Evolutionary conservation across 148 eudicot species (phyloP).

Genomic region (Arctostaphylos glauca): DNA sequence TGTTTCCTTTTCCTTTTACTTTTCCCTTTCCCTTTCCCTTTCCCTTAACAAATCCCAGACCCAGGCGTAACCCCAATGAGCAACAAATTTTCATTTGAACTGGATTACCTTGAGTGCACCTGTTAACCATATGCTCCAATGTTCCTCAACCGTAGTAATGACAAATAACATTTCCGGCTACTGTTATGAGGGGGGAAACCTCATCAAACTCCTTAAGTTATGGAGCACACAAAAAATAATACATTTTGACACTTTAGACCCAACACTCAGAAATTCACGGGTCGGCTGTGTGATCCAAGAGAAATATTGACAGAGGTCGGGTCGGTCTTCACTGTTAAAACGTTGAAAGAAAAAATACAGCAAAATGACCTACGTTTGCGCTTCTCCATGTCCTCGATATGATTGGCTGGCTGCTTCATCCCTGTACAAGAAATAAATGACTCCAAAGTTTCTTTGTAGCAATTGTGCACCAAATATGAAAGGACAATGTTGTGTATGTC

Average conservation of each 20-base stretch:
- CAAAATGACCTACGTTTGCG: slow-evolving; percentile 57
- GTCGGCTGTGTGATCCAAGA: not conserved
- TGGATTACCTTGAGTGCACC: too few species aligned
- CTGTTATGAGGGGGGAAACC: not conserved
- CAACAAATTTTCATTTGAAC: too few species aligned
- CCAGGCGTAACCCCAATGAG: not conserved
- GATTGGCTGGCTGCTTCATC: slow-evolving; percentile 48
- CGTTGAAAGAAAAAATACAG: not conserved
- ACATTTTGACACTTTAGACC: not conserved
- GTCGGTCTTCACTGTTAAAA: not conserved
- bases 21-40: not conserved
- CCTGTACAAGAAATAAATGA: slow-evolving; percentile 65
- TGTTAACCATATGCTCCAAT: not conserved
- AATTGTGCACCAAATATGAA: slow-evolving; percentile 89
- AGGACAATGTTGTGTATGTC: slow-evolving; percentile 77
- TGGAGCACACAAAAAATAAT: not conserved
- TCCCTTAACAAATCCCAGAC: not conserved
- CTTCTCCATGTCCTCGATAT: slow-evolving; percentile 79
- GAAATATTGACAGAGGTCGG: not conserved
- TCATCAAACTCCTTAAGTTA: not conserved
- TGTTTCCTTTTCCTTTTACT: not conserved
- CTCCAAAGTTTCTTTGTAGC: slow-evolving; percentile 75
- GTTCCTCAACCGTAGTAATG: not conserved
- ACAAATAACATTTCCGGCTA: not conserved
- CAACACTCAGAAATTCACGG: not conserved